phyloP scores from a whole-genome alignment of 129 eudicot species.

The Scalesia atractyloides region DNA sequence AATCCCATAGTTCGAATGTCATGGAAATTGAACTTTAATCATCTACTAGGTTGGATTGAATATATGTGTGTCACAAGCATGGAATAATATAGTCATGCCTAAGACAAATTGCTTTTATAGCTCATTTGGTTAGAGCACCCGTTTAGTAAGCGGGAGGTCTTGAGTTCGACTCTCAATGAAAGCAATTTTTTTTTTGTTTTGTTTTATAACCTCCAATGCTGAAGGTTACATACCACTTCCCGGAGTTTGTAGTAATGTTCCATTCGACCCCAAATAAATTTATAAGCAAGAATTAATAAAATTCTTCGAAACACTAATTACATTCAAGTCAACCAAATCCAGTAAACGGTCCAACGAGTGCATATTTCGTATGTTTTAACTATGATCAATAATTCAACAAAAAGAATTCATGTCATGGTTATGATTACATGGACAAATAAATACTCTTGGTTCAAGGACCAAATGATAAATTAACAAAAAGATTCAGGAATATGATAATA shows the following conservation, averaged over 20 bases:
- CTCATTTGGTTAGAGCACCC: constrained; percentile 56
- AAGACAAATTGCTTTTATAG: constrained; percentile 31
- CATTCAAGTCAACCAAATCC: background rate
- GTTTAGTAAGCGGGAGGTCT: constrained; percentile 48
- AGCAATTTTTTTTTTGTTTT: background rate
- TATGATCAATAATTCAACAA: background rate
- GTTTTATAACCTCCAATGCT: background rate
- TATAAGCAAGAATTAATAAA: background rate
- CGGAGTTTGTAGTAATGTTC: background rate
- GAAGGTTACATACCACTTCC: background rate
- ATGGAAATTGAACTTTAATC: too few relatives aligned
- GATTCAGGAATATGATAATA: background rate
- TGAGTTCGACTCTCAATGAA: constrained; percentile 48
- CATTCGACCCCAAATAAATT: background rate
- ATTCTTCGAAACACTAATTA: background rate
- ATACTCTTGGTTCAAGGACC: background rate
- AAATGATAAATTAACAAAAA: constrained; percentile 21
- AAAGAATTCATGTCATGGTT: background rate
- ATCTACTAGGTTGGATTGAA: too few relatives aligned
- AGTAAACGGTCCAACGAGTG: background rate
- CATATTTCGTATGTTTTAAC: background rate
- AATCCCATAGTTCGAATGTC: too few relatives aligned
- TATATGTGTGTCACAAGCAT: too few relatives aligned
- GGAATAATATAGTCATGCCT: too few relatives aligned
- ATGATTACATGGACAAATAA: constrained; percentile 19